Base-by-base conservation (phyloP, 805 yeast genomes). In the Sugiyamaella chiloensis region DNA sequence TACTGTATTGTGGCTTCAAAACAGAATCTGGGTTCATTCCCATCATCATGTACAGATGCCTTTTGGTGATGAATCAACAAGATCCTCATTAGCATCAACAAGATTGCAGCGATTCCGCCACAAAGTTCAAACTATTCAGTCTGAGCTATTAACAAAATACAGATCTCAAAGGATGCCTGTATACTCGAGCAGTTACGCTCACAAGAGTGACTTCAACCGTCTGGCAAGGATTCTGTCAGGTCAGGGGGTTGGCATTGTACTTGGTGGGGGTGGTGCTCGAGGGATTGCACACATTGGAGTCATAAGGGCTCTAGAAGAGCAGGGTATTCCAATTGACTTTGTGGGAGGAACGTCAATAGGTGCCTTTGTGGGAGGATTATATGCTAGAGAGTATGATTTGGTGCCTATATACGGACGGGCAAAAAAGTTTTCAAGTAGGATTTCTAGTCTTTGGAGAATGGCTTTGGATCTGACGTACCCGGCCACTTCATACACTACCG, bases 201-300 rank as follows among this genome's bases (percentile, higher is more conserved):
- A 86, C 62, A 90, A 90, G 63, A 85, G 83, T 62, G 99, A 91
- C 63, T 93, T 93, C 63, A 72, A 87, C 64, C 75, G 99, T 48
- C 67, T 91, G 30, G 98, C 99, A 0, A 75, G 99, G 59, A 77
- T 93, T 6, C 67, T 91, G 12, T 86, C 96, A 0, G 96, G 96
- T 5, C 88, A 89, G 62, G 96, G 96, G 0, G 86, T 93, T 34
- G 99, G 98, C 0, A 70, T 93, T 16, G 97, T 91, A 4, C 71
- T 91, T 2, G 99, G 99, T 5, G 99, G 99, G 11, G 99, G 99
- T 34, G 99, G 99, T 36, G 96, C 98, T 0, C 74, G 98, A 56
- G 99, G 99, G 1, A 74, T 91, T 11, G 79, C 96, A 11, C 99
- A 91, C 63, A 73, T 91, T 34, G 99, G 99, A 2, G 83, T 93